These are phyloP conservation scores for Aspergillus carbonarius DNA, from an alignment of 2,329 filamentous ascomycete genomes.

Conservation along the genomic window DNA sequence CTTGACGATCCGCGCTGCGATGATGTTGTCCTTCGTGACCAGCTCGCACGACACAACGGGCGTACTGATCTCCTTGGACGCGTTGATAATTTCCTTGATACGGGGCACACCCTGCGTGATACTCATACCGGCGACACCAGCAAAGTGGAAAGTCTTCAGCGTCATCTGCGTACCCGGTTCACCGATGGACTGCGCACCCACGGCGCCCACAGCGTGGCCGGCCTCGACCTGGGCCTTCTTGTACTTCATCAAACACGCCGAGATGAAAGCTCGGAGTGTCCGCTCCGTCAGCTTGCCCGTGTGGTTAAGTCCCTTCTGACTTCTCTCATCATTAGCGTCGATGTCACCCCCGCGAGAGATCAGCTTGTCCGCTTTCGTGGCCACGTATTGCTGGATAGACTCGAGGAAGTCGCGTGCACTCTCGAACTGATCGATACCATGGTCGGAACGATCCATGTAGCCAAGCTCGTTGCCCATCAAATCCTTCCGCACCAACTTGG, in stretches of 20 bases:
- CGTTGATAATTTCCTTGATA: conserved; percentile 99
- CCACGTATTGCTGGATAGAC: conserved; percentile 72
- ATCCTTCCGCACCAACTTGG: conserved; percentile 62
- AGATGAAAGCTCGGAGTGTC: conserved; percentile 74
- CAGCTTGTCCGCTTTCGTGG: conserved; percentile 62
- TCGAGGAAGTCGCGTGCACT: conserved; percentile 79
- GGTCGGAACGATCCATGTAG: conserved; percentile 69
- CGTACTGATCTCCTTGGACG: conserved; percentile 88
- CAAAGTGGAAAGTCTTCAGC: conserved; percentile 99
- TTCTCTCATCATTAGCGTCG: conserved; percentile 29
- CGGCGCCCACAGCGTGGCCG: conserved; percentile 91
- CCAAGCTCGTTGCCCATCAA: conserved; percentile 62
- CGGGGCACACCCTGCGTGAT: conserved; percentile 98
- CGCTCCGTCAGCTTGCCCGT: conserved; percentile 79
- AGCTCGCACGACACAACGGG: conserved; percentile 88
- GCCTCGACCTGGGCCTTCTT: conserved; percentile 88
- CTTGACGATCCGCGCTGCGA: conserved; percentile 86
- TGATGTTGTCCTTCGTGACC: conserved; percentile 70
- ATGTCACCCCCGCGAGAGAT: conserved; percentile 38
- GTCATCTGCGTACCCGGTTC: conserved; percentile 99
- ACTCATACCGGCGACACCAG: conserved; percentile 98
- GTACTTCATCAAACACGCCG: conserved; percentile 83
- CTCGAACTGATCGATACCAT: conserved; percentile 73
- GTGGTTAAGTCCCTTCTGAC: conserved; percentile 55
- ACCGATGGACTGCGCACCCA: conserved; percentile 96